Percentiles rank a stretch among this genome's conserved stretches.
Evolutionary conservation across 208 protist genomes (phyloP).

Genomic region (Wallacemonas collosoma): DNA sequence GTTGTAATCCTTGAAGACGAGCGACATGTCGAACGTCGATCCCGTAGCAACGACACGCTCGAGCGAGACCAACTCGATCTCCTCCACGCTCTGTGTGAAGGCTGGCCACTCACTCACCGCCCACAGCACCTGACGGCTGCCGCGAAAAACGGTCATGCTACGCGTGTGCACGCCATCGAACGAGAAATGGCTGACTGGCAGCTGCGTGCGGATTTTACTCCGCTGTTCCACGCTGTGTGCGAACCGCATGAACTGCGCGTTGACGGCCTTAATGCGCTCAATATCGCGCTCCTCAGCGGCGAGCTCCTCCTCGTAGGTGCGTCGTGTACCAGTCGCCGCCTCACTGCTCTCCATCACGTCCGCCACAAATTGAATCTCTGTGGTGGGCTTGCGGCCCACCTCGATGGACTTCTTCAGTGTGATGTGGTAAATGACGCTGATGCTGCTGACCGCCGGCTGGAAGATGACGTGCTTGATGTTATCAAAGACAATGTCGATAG

Average conservation of each 20-base stretch:
- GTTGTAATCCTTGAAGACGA: constrained; percentile 98
- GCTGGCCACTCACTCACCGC: constrained; percentile 88
- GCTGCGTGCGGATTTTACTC: constrained; percentile 75
- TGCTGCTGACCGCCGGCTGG: constrained; percentile 92
- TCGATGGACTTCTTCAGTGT: constrained; percentile 97
- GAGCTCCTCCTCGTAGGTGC: constrained; percentile 79
- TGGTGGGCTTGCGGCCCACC: constrained; percentile 95
- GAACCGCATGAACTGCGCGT: constrained; percentile 87
- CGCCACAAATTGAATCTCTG: constrained; percentile 97
- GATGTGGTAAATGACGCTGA: constrained; percentile 96
- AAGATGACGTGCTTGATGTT: constrained; percentile 98
- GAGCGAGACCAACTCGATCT: constrained; percentile 95
- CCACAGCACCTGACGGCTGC: constrained; percentile 82
- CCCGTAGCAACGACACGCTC: constrained; percentile 90
- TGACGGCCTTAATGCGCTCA: constrained; percentile 69
- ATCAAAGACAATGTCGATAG: constrained; percentile 94
- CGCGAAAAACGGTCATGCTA: constrained; percentile 75
- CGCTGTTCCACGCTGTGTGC: constrained; percentile 65
- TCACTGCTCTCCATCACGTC: constrained; percentile 95
- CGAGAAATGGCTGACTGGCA: constrained; percentile 79
- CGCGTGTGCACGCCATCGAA: constrained; percentile 85
- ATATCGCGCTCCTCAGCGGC: constrained; percentile 76
- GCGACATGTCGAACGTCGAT: constrained; percentile 97
- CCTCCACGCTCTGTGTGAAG: constrained; percentile 93
- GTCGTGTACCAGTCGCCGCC: constrained; percentile 47